phyloP scores from a whole-genome alignment of 768 basidiomycete genomes.

The Coprinellus micaceus region DNA sequence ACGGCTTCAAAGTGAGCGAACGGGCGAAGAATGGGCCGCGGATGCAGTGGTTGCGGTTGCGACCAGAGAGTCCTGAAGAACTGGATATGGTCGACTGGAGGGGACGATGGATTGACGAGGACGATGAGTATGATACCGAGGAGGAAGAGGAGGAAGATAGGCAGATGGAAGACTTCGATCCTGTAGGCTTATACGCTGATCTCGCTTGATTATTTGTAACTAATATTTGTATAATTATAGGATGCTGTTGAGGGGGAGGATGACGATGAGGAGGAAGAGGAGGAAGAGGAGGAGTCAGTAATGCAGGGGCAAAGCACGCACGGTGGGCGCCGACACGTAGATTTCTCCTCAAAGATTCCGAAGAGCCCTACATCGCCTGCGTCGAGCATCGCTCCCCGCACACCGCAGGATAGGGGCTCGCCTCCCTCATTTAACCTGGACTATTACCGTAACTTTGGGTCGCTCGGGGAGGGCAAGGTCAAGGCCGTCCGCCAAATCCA shows the following conservation, averaged over 20 bases:
- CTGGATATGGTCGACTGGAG: constrained; percentile 88
- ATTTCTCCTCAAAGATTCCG: constrained; percentile 37
- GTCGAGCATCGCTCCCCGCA: constrained; percentile 41
- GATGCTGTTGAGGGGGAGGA: constrained; percentile 49
- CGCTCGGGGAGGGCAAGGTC: constrained; percentile 38
- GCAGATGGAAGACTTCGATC: constrained; percentile 86
- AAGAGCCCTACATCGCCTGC: constrained; percentile 51
- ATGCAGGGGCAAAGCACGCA: constrained; percentile 26
- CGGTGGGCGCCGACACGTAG: constrained; percentile 30
- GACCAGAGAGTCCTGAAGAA: constrained; percentile 77
- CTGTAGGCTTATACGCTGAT: constrained; percentile 42
- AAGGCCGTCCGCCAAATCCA: constrained; percentile 38
- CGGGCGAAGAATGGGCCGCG: constrained; percentile 91
- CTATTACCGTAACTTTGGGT: constrained; percentile 27
- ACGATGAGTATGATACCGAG: constrained; percentile 58
- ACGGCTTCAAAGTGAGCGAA: constrained; percentile 97
- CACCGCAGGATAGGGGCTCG: constrained; percentile 38
- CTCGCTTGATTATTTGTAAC: not conserved
- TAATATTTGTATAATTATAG: constrained; percentile 24
- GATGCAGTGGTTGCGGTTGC: constrained; percentile 92
- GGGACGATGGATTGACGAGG: constrained; percentile 79
- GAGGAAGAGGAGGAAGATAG: constrained; percentile 72
- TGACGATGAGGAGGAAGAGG: constrained; percentile 60
- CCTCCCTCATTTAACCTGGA: constrained; percentile 25
- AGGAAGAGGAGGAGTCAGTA: constrained; percentile 53